Percentiles rank a stretch among this genome's conserved stretches.
phyloP scores from a whole-genome alignment of 345 rosid species.

The Kernera saxatilis region DNA sequence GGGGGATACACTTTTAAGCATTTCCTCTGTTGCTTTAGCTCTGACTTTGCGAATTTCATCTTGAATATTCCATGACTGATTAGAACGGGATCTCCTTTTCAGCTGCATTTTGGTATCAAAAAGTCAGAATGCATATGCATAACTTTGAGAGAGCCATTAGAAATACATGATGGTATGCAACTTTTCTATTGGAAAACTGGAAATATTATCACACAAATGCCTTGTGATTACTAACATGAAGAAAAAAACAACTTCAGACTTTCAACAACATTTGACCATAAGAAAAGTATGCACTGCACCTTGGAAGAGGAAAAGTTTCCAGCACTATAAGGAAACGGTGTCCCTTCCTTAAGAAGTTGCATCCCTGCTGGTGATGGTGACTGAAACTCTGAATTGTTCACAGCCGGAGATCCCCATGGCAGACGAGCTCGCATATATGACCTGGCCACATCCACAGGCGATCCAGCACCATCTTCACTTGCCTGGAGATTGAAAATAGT shows the following conservation, averaged over 20 bases:
- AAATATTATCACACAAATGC: constrained; percentile 7
- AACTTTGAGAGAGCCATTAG: background rate
- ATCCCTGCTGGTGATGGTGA: constrained; percentile 42
- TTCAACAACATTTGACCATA: constrained; percentile 8
- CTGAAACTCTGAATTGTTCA: constrained; percentile 30
- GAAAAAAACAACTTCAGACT: background rate
- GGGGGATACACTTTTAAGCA: constrained; percentile 50
- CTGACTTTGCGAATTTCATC: constrained; percentile 89
- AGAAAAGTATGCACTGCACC: constrained; percentile 28
- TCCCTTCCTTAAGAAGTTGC: constrained; percentile 48
- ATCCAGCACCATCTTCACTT: constrained; percentile 50
- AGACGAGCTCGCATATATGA: constrained; percentile 68
- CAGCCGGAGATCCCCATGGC: constrained; percentile 69
- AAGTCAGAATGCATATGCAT: constrained; percentile 1
- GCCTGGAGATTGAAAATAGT: constrained; percentile 31
- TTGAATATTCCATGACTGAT: constrained; percentile 68
- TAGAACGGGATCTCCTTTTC: constrained; percentile 43
- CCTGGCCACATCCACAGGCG: constrained; percentile 82
- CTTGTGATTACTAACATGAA: background rate
- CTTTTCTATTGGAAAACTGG: background rate
- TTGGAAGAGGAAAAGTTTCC: constrained; percentile 44
- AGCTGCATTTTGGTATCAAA: constrained; percentile 43
- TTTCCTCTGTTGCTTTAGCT: constrained; percentile 80
- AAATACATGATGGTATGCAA: constrained; percentile 4
- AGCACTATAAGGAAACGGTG: constrained; percentile 41